Conservation (phyloP, 805 yeast species). For the Metschnikowia gelsemii region DNA sequence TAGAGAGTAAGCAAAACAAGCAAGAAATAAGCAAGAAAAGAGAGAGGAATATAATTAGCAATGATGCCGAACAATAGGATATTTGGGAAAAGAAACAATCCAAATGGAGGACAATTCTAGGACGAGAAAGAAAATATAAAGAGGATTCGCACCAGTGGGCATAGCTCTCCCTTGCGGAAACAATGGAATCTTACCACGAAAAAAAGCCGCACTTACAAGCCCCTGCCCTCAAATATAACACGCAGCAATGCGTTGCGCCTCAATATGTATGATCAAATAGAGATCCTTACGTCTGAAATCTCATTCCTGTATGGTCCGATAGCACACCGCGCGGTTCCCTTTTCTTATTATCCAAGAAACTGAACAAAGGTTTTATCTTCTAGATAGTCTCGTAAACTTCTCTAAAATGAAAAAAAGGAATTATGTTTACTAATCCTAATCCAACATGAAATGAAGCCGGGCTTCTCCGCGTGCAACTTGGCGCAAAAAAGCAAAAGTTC, state of each 20-base stretch:
- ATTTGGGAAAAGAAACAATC: background rate
- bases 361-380: constrained; percentile 3
- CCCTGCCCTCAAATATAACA: background rate
- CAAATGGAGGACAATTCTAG: background rate
- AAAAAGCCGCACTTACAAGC: background rate
- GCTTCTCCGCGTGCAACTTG: background rate
- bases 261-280: background rate
- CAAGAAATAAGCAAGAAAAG: background rate
- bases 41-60: too few relatives aligned
- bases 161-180: constrained; percentile 1
- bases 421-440: too few relatives aligned
- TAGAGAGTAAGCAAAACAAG: background rate
- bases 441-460: background rate
- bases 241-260: constrained; percentile 7
- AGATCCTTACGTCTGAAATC: constrained; percentile 8
- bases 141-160: constrained; percentile 4
- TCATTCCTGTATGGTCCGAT: constrained; percentile 2
- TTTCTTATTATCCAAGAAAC: background rate
- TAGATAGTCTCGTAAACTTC: constrained; percentile 1
- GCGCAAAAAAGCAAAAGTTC: background rate
- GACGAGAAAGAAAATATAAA: background rate
- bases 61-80: constrained; percentile 4
- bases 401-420: too few relatives aligned
- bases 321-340: background rate
- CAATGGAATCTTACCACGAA: background rate